A percentile compares a stretch with the other conserved stretches of the same genome.
Evolutionary conservation across 1,139 yeast species (phyloP).

Genomic region (Candida tunisiensis): DNA sequence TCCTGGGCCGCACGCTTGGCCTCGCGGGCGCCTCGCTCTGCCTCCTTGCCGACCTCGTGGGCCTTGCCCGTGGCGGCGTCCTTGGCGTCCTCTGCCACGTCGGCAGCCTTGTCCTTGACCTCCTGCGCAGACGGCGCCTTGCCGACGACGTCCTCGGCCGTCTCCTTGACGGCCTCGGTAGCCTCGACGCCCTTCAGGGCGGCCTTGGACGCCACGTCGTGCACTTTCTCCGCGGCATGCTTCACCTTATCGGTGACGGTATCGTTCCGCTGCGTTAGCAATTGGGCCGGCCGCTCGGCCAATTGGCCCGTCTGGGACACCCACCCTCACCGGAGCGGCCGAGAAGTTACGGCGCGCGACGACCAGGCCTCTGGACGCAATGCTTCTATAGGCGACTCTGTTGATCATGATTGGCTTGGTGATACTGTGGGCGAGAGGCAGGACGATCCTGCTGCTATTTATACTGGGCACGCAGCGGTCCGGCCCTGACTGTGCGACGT

Average conservation of each 20-base stretch:
- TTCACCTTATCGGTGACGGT: background rate
- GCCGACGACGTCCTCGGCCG: slow-evolving; percentile 4
- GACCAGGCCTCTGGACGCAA: too few species aligned
- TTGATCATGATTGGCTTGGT: too few species aligned
- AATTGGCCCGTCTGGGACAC: background rate
- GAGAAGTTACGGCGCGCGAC: too few species aligned
- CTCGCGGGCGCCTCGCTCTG: slow-evolving; percentile 1
- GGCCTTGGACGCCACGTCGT: slow-evolving; percentile 6
- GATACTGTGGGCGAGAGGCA: too few species aligned
- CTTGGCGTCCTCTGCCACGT: slow-evolving; percentile 1
- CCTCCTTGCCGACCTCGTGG: slow-evolving; percentile 1
- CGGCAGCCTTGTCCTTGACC: background rate
- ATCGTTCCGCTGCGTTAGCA: too few species aligned
- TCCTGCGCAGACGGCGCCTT: too few species aligned
- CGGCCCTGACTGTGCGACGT: too few species aligned
- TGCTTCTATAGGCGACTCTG: too few species aligned
- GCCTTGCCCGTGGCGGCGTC: slow-evolving; percentile 1
- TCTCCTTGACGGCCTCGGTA: slow-evolving; percentile 6
- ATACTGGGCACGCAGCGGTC: too few species aligned
- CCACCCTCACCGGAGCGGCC: background rate
- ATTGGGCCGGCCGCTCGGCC: slow-evolving; percentile 1
- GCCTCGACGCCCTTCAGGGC: slow-evolving; percentile 6
- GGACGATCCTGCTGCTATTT: too few species aligned
- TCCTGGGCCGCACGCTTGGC: background rate
- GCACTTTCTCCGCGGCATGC: slow-evolving; percentile 1